Evolutionary conservation across 2,329 filamentous ascomycete species (phyloP).

Genomic region (Alternaria ventricosa): DNA sequence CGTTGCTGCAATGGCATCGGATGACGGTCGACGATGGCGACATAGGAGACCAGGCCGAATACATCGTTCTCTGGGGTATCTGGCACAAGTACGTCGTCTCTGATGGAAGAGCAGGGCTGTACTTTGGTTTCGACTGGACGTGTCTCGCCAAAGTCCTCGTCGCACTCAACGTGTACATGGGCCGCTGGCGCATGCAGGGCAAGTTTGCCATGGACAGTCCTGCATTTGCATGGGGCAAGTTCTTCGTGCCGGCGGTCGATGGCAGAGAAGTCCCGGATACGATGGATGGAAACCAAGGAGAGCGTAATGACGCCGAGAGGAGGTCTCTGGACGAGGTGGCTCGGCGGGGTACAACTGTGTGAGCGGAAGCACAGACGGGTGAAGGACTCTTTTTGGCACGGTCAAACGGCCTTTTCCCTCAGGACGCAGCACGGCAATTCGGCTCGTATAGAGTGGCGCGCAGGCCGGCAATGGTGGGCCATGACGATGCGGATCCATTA

Average conservation of each 20-base stretch:
- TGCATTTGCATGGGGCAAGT: conserved; percentile 31
- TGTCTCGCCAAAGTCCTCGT: conserved; percentile 32
- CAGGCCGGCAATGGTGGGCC: conserved; percentile 1
- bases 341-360: background rate
- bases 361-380: background rate
- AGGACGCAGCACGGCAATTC: conserved; percentile 9
- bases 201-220: conserved; percentile 29
- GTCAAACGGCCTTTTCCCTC: conserved; percentile 4
- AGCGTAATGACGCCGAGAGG: background rate
- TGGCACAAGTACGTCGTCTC: conserved; percentile 17
- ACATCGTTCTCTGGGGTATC: conserved; percentile 29
- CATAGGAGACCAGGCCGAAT: conserved; percentile 10
- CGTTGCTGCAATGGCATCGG: conserved; percentile 32
- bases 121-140: conserved; percentile 30
- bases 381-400: conserved; percentile 1
- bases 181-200: conserved; percentile 36
- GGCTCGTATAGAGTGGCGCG: conserved; percentile 9
- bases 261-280: conserved; percentile 7
- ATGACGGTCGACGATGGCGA: conserved; percentile 19
- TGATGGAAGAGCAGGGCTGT: conserved; percentile 14
- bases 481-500: background rate
- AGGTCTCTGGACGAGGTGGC: background rate
- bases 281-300: background rate
- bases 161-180: conserved; percentile 40
- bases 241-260: conserved; percentile 17